Conservation (phyloP, 1,284 basidiomycete genomes). For the Crepidotus sp. region DNA sequence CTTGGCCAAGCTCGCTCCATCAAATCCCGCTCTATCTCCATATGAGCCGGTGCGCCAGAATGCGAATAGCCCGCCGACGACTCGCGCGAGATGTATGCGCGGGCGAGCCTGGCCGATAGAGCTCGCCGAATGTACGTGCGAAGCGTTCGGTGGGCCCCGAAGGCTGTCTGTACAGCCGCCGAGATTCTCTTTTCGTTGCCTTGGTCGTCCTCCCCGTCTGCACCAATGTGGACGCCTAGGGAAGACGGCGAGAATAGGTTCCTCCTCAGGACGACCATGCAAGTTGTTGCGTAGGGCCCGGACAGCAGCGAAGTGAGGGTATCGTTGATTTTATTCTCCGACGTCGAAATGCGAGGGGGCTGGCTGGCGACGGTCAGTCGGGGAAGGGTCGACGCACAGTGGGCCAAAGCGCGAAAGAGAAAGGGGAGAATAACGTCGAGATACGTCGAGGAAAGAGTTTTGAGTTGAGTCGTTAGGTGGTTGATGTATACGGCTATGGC, state of each 20-base stretch:
- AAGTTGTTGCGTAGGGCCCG: conserved; percentile 56
- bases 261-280: conserved; percentile 50
- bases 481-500: conserved; percentile 54
- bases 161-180: conserved; percentile 37
- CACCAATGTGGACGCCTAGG: conserved; percentile 10
- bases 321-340: conserved; percentile 51
- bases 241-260: conserved; percentile 30
- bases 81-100: conserved; percentile 51
- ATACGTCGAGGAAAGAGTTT: conserved; percentile 43
- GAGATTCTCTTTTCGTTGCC: conserved; percentile 1
- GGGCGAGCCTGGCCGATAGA: conserved; percentile 51
- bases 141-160: conserved; percentile 61
- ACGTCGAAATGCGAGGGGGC: conserved; percentile 27
- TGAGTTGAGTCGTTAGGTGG: conserved; percentile 51
- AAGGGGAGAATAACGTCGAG: conserved; percentile 53
- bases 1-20: conserved; percentile 66
- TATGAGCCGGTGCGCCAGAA: conserved; percentile 48
- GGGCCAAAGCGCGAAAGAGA: conserved; percentile 60
- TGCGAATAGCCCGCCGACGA: conserved; percentile 44
- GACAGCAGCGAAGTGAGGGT: conserved; percentile 47
- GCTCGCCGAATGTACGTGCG: conserved; percentile 54
- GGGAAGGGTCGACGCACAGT: conserved; percentile 54
- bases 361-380: conserved; percentile 44
- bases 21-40: conserved; percentile 50
- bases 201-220: neutral